Evolutionary conservation across 306 rosid species (phyloP), one percentile per base, ranked within the genome.

Genomic region (Oemleria cerasiformis): DNA sequence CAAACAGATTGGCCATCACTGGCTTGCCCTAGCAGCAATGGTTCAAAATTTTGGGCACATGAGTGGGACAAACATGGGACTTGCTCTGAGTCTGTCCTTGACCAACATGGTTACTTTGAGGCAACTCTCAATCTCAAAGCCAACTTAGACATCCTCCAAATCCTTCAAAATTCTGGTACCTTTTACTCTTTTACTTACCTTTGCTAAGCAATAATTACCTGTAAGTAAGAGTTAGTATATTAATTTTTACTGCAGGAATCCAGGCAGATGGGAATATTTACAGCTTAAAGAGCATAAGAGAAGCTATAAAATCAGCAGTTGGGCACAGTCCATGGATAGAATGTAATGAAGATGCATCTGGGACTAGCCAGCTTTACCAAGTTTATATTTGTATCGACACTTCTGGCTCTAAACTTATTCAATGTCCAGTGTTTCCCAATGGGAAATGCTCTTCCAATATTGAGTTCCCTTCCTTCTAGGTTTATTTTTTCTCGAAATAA

Each of bases 371-470:
- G 50, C 84, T 90, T 20, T 83, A 76, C 43, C 86, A 85, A 72
- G 80, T 89, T 11, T 87, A 87, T 73, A 45, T 87, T 53, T 83
- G 92, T 36, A 85, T 90, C 0, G 84, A 85, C 72, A 75, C 60
- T 40, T 74, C 79, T 62, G 90, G 77, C 0, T 49, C 88, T 0
- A 34, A 55, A 12, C 63, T 87, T 71, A 67, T 75, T n/a, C 66
- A 87, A 6, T 87, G 92, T 45, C 86, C 96, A 5, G 78, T 78
- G 16, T 72, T 79, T 40, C 92, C 92, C 0, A n/a, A 1, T 0
- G 65, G 69, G 30, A 66, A 45, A 75, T 86, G 82, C 71, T 80
- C 74, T 11, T 76, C 92, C 2, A 4, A 9, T 3, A 74, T 85
- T 83, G 23, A 77, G 66, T 85, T 87, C 77, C 86, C 96, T 38